Evolutionary conservation across 441 rosid species (phyloP), one percentile per base, ranked within the genome.

Genomic region (Arabidopsis hybrid): DNA sequence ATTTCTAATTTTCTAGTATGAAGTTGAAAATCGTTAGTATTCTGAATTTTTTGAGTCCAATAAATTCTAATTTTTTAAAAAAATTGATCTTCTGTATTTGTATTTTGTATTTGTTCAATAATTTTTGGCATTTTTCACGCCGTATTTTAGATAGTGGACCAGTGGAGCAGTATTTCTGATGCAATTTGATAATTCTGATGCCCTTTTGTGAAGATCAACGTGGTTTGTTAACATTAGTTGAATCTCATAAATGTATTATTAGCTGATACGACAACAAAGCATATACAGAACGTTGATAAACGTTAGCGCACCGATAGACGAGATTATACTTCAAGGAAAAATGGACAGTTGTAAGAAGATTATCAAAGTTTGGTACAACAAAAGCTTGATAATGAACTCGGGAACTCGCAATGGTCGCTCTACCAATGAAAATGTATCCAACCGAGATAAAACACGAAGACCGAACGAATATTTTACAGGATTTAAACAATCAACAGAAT

Each of bases 401-500:
- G 73, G 26, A 52, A 14, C 69, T 17, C 63, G 13, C 43, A 75
- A 35, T 60, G 63, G 63, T 43, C 18, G 45, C 73, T 21, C 67
- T 51, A 75, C 78, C 62, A 60, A 75, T 36, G 64, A 62, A 58
- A 70, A 36, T 36, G 66, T 60, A 42, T 35, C 32, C 1, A 52
- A 43, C 56, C 56, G 46, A 52, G 34, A 69, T 39, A 4, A 61
- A 68, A 52, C 38, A 60, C n/a, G 17, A 52, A 7, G 40, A n/a
- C 4, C 5, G 5, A 76, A 50, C 26, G 13, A 6, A 64, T 34
- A 76, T 77, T 77, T 72, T 71, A 77, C 76, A 77, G n/a, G 76
- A 65, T 71, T 60, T 39, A 49, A 16, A 59, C 60, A 36, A 63
- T 39, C 63, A 51, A 65, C 68, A 72, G 70, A 66, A 72, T 60